Conservation (phyloP, 2,329 filamentous ascomycete species). For the Pseudogymnoascus sp. region DNA sequence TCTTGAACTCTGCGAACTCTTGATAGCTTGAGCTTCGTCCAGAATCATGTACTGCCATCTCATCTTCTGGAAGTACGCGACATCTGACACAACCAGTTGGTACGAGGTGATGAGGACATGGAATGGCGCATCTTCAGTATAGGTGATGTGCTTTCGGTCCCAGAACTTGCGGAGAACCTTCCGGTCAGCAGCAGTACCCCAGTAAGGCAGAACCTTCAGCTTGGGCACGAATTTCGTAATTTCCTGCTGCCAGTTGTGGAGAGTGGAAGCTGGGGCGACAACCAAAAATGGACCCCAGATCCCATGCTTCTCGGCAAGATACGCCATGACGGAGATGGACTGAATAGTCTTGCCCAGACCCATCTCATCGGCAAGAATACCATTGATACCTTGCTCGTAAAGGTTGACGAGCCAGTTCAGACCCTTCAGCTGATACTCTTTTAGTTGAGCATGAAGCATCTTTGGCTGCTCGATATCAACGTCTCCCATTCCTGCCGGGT, state of each 20-base stretch:
- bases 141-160: constrained; percentile 96
- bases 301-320: constrained; percentile 92
- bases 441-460: constrained; percentile 86
- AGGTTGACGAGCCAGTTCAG: constrained; percentile 98
- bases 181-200: constrained; percentile 87
- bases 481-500: constrained; percentile 88
- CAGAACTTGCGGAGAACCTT: constrained; percentile 98
- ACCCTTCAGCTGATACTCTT: constrained; percentile 98
- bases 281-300: constrained; percentile 98
- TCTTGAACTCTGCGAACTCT: constrained; percentile 89
- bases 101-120: constrained; percentile 96
- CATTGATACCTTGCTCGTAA: constrained; percentile 99
- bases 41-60: constrained; percentile 99
- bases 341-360: constrained; percentile 98
- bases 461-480: constrained; percentile 92
- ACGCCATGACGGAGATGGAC: constrained; percentile 98
- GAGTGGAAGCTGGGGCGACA: constrained; percentile 87
- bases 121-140: constrained; percentile 86
- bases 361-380: constrained; percentile 98
- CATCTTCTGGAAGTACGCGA: constrained; percentile 98
- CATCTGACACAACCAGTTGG: constrained; percentile 91
- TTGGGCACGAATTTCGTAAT: constrained; percentile 90
- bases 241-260: constrained; percentile 99
- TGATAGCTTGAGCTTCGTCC: constrained; percentile 97
- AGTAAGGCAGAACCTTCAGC: constrained; percentile 94